Evolutionary conservation across 495 filamentous ascomycete species (phyloP), one percentile per base, ranked within the genome.

Genomic region (Tuber borchii): DNA sequence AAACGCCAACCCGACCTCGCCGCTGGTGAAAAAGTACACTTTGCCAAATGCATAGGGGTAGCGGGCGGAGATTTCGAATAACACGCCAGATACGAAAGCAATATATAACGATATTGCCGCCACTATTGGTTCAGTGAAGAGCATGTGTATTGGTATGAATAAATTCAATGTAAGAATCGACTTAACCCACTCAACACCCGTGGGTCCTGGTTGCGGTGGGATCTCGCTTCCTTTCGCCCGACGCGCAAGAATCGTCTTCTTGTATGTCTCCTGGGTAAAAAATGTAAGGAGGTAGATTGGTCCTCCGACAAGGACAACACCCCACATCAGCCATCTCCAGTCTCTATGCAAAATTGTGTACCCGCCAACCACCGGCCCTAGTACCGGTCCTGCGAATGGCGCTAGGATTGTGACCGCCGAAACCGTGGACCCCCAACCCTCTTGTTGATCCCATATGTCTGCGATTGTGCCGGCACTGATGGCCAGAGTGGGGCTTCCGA

Each of bases 71-170:
- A 91, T 91, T 34, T 83, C 84, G 76, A 89, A 92, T 6, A 92
- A 85, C 1, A 90, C 87, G 17, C 86, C 86, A 74, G 91, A 92
- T 71, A 87, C 87, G 81, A 89, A 91, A 5, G 87, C 85, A 1
- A 86, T 84, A 77, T 92, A 92, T 40, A 92, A 83, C 26, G 85
- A 88, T 71, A 89, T 84, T 44, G 89, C 87, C 16, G 83, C 79
- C 34, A 91, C 90, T 69, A 91, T 90, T 4, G 90, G 89, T 80
- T 92, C 90, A 0, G 85, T 87, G 20, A 88, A 72, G 37, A 92
- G 85, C 90, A 92, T 92, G 48, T 86, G 84, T 0, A 91, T 20
- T 0, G 90, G 90, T 7, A 89, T 86, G 40, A 89, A 31, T 3
- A 91, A 80, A 17, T 87, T 87, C 16, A 88, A 84, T 0, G 86